Evolutionary conservation across 1,284 basidiomycete species (phyloP).

Genomic region (Kwoniella shivajii): DNA sequence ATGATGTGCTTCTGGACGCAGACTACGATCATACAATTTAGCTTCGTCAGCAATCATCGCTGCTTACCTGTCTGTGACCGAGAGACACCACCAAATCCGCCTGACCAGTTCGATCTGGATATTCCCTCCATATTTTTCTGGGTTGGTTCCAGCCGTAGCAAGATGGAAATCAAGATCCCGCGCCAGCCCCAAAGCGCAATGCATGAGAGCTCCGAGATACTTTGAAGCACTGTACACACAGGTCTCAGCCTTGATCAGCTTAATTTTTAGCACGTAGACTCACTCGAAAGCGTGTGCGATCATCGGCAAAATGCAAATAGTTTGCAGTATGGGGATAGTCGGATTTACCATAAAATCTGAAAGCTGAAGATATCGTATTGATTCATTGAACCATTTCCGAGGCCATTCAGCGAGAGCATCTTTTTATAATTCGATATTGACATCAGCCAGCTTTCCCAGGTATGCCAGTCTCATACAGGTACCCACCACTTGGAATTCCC

Average conservation of each 20-base stretch:
- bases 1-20: slow-evolving; percentile 18
- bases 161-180: slow-evolving; percentile 24
- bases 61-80: slow-evolving; percentile 18
- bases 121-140: slow-evolving; percentile 6
- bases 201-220: slow-evolving; percentile 22
- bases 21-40: background rate
- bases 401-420: slow-evolving; percentile 14
- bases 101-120: slow-evolving; percentile 14
- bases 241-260: background rate
- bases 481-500: slow-evolving; percentile 15
- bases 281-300: slow-evolving; percentile 27
- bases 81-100: slow-evolving; percentile 24
- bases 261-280: background rate
- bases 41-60: background rate
- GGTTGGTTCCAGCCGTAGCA: slow-evolving; percentile 2
- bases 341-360: slow-evolving; percentile 21
- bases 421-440: background rate
- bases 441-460: background rate
- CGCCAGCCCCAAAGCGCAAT: slow-evolving; percentile 21
- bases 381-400: slow-evolving; percentile 20
- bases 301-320: slow-evolving; percentile 22
- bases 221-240: slow-evolving; percentile 10
- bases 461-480: background rate
- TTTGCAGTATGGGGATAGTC: slow-evolving; percentile 15
- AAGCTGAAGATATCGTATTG: slow-evolving; percentile 21